Evolutionary conservation across 1,139 yeast species (phyloP).

Genomic region (Suhomyces yuchorum): DNA sequence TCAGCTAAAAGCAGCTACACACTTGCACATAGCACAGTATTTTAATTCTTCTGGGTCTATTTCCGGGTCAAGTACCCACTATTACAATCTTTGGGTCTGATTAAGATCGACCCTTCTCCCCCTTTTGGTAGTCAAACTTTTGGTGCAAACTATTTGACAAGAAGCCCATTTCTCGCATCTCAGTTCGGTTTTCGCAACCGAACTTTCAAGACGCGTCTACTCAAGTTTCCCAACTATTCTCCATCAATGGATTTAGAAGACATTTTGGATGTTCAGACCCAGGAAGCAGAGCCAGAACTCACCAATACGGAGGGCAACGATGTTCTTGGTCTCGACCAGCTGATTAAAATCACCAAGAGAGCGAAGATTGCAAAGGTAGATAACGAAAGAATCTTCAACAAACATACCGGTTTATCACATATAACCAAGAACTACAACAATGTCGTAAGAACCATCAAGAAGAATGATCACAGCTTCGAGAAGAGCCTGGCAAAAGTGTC

Average conservation of each 20-base stretch:
- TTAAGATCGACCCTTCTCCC: too few relatives aligned
- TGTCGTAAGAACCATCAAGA: constrained; percentile 30
- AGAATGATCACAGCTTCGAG: constrained; percentile 32
- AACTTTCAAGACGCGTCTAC: constrained; percentile 1
- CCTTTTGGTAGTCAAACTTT: too few relatives aligned
- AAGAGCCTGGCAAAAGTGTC: constrained; percentile 15
- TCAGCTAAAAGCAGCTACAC: too few relatives aligned
- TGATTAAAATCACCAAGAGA: constrained; percentile 37
- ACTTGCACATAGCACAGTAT: too few relatives aligned
- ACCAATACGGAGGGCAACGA: constrained; percentile 23
- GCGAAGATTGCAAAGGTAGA: constrained; percentile 47
- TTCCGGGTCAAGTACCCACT: too few relatives aligned
- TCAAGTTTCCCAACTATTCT: neutral
- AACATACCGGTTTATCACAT: constrained; percentile 49
- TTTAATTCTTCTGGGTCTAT: too few relatives aligned
- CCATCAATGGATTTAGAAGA: constrained; percentile 13
- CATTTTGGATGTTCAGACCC: constrained; percentile 3
- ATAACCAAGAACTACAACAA: constrained; percentile 43
- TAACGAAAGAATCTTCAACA: constrained; percentile 50
- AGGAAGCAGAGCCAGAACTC: neutral
- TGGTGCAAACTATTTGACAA: too few relatives aligned
- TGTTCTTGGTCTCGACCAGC: constrained; percentile 43
- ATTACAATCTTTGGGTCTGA: too few relatives aligned
- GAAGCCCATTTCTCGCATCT: neutral
- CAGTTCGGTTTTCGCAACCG: neutral